Evolutionary conservation across 345 rosid genomes (phyloP).

Genomic region (Psidium guajava): DNA sequence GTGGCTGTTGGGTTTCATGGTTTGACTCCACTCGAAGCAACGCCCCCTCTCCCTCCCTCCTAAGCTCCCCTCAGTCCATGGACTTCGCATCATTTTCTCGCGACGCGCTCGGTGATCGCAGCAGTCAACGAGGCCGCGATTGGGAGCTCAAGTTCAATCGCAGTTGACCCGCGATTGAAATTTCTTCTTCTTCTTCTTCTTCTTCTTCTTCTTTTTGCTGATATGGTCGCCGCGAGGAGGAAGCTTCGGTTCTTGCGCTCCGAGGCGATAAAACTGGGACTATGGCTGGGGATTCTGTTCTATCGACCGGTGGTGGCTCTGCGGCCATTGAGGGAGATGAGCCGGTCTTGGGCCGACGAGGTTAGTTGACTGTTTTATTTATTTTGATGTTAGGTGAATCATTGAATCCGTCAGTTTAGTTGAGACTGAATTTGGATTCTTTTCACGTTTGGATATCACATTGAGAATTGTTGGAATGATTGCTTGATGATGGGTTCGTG

Average conservation of each 20-base stretch:
- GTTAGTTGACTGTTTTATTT: constrained; percentile 25
- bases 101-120: neutral
- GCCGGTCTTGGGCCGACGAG: constrained; percentile 96
- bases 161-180: neutral
- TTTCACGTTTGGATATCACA: neutral
- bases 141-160: neutral
- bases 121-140: neutral
- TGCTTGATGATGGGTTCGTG: neutral
- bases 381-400: neutral
- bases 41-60: neutral
- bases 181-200: neutral
- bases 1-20: constrained; percentile 15
- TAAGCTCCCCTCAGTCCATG: neutral
- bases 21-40: constrained; percentile 82
- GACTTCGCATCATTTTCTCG: constrained; percentile 13
- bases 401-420: neutral
- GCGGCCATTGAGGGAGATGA: constrained; percentile 75
- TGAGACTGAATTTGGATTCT: neutral
- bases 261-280: constrained; percentile 6
- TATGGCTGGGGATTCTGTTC: constrained; percentile 41
- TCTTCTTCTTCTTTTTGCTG: neutral
- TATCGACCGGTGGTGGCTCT: constrained; percentile 45
- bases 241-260: neutral
- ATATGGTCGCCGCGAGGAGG: neutral
- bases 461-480: neutral